Evolutionary conservation across 495 filamentous ascomycete species (phyloP), one percentile per base, ranked within the genome.

Genomic region (Pseudomonodictys pantanalensis): DNA sequence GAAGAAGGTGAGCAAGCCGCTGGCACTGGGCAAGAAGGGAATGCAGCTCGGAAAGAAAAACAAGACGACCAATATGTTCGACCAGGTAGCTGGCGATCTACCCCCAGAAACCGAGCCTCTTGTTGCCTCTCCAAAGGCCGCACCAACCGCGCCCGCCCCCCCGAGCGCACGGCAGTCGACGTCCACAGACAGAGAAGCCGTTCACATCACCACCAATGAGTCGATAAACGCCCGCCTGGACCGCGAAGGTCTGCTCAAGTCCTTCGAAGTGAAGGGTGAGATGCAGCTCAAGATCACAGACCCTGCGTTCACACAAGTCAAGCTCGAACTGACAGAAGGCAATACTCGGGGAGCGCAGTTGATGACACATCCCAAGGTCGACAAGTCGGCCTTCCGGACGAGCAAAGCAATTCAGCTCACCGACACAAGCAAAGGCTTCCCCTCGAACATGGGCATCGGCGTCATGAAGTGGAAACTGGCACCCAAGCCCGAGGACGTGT

Each of bases 21-120:
- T 85, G 44, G 83, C 88, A 25, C 82, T 84, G 32, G 91, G 92
- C 70, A 90, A 91, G 56, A 98, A 98, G 75, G 93, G 93, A 49
- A 97, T 98, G 93, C 92, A 97, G 72, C 76, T 98, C 35, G 95
- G 93, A 73, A 96, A 96, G 80, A 97, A 97, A 75, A 95, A 90
- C 30, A 96, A 96, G 78, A 89, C 88, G 26, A 93, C 89, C 12
- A 89, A 93, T 74, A 96, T 97, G 80, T 97, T 95, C 68, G 92
- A 97, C 72, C 87, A 87, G 63, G 90, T 98, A n/a, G 84, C 89
- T 64, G 87, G 87, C 46, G 92, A 97, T 58, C 73, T 97, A 48
- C 91, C 90, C 10, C 81, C 87, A 29, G 89, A 92, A 66, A 81
- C 79, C 3, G 86, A 88, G 68, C 91, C 92, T 10, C 77, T 97